phyloP scores from a whole-genome alignment of 768 basidiomycete species.

The Termitomyces sp. region DNA sequence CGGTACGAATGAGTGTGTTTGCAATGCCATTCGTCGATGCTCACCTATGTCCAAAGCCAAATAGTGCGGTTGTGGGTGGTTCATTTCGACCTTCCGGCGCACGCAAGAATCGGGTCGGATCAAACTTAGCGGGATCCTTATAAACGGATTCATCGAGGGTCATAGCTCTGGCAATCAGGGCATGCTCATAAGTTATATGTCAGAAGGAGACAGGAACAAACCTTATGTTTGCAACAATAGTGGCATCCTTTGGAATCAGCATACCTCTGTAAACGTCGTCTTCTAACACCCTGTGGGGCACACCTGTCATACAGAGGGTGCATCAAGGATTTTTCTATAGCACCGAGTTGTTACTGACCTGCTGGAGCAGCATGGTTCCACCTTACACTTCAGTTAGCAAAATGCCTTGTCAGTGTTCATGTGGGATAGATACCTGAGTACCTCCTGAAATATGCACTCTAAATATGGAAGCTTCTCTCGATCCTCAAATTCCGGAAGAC shows the following conservation, averaged over 20 bases:
- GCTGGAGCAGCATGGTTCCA: conserved; percentile 19
- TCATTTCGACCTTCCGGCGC: conserved; percentile 10
- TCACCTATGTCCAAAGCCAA: conserved; percentile 23
- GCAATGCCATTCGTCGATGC: background rate
- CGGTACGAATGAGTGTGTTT: background rate
- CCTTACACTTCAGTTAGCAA: background rate
- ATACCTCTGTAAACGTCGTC: background rate
- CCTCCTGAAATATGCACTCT: conserved; percentile 28
- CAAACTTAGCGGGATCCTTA: conserved; percentile 33
- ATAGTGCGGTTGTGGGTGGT: conserved; percentile 6
- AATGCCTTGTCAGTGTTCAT: background rate
- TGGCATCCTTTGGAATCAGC: conserved; percentile 32
- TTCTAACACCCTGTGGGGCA: background rate
- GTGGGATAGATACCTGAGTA: conserved; percentile 3
- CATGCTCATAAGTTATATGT: background rate
- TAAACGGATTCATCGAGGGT: conserved; percentile 34
- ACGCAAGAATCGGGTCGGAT: conserved; percentile 36
- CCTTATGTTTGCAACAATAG: conserved; percentile 38
- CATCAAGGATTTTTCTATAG: background rate
- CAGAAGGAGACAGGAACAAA: conserved; percentile 12
- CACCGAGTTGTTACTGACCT: conserved; percentile 10
- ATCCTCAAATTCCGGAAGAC: conserved; percentile 33
- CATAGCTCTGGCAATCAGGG: conserved; percentile 28
- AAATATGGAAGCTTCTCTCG: conserved; percentile 30
- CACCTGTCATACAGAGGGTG: background rate